phyloP scores from a whole-genome alignment of 1,139 yeast species.

The Suhomyces terraborum region DNA sequence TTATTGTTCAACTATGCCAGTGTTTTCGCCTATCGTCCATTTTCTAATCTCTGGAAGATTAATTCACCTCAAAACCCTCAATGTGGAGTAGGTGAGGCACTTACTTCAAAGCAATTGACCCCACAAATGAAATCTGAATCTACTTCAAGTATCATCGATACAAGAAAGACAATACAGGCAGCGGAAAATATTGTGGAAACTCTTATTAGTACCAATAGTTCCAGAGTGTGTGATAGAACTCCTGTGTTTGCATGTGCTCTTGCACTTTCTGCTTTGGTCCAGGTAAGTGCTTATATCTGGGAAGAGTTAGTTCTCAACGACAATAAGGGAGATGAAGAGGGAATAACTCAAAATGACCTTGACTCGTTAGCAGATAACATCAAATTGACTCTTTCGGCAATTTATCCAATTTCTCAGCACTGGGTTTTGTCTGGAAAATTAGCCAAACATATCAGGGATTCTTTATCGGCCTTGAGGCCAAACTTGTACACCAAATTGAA shows the following conservation, averaged over 20 bases:
- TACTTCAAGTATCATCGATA: constrained; percentile 48
- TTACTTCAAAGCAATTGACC: constrained; percentile 12
- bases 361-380: constrained; percentile 48
- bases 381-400: constrained; percentile 48
- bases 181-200: constrained; percentile 50
- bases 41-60: constrained; percentile 52
- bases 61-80: constrained; percentile 45
- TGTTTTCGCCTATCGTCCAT: constrained; percentile 53
- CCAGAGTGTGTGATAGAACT: constrained; percentile 42
- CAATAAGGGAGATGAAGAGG: constrained; percentile 9
- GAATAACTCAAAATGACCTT: constrained; percentile 34
- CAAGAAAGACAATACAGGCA: constrained; percentile 53
- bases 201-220: constrained; percentile 47
- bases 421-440: constrained; percentile 52
- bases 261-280: constrained; percentile 52
- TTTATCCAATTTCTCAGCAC: constrained; percentile 47
- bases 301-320: constrained; percentile 25
- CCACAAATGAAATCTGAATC: constrained; percentile 21
- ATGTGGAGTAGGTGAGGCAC: constrained; percentile 28
- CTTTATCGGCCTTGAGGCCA: constrained; percentile 32
- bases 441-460: constrained; percentile 46
- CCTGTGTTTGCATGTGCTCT: constrained; percentile 54
- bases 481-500: constrained; percentile 26
- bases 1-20: constrained; percentile 50
- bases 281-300: constrained; percentile 54